Evolutionary conservation across 805 yeast genomes (phyloP), one percentile per base, ranked within the genome.

Genomic region (Saturnispora serradocipensis): DNA sequence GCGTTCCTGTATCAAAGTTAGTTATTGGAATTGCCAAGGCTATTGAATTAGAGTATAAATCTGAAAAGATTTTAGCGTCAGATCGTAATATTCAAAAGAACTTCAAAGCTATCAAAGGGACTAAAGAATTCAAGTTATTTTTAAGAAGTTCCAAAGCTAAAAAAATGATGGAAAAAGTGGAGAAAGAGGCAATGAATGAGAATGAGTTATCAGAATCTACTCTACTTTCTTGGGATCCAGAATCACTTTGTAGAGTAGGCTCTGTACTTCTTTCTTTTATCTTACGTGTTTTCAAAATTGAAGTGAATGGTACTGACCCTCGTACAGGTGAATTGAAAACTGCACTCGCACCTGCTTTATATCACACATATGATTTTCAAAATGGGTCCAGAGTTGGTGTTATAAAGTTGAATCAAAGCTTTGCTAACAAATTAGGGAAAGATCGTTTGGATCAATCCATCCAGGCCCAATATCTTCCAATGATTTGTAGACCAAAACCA

Each of bases 401-500:
- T 9, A 70, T 93, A 52, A 83, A 81, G 54, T 70, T 88, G 9
- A 97, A 93, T 66, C 78, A 79, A 55, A 74, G 77, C 11, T 74
- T 93, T 48, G 77, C 84, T 3, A 74, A 77, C 28, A 81, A 78
- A 59, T 67, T 93, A 48, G 82, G 88, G 9, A 80, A 84, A 3
- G 89, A 83, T 47, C 72, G 80, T 34, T 69, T 81, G 6, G 73
- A 75, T 24, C 83, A 84, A 48, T 74, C 86, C 1, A 80, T 86
- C 4, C 66, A 76, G 20, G 96, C 98, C 0, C 97, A 91, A 65
- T 74, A 78, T 55, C 72, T 93, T 49, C 99, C 99, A 8, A 93
- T 93, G 99, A 72, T 93, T 46, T 84, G 86, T 8, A 79, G 81
- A 55, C 99, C 99, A n/a, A 72, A 81, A 51, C 88, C 88, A 5